These are phyloP conservation scores for Porcisia deanei DNA, from an alignment of 208 protist genomes.

Conservation along the genomic window DNA sequence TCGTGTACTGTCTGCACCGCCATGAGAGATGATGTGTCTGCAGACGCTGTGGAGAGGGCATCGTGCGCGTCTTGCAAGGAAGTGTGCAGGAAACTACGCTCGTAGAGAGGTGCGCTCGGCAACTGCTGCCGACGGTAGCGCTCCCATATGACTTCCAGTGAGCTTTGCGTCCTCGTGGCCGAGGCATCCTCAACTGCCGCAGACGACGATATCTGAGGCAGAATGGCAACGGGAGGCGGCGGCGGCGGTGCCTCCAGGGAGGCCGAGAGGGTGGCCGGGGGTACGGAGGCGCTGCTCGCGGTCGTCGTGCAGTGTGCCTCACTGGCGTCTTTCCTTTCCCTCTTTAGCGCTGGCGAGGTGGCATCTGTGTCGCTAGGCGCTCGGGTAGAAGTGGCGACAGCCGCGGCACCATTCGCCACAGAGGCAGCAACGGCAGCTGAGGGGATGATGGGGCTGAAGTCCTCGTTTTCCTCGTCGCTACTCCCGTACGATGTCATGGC, in stretches of 20 bases:
- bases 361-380: not conserved
- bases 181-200: not conserved
- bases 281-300: not conserved
- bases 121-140: constrained; percentile 32
- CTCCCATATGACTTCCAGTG: constrained; percentile 18
- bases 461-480: constrained; percentile 49
- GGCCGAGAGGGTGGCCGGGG: not conserved
- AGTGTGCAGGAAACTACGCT: constrained; percentile 68
- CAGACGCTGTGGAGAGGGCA: not conserved
- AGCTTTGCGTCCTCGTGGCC: not conserved
- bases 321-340: constrained; percentile 3
- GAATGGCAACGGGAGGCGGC: not conserved
- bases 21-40: not conserved
- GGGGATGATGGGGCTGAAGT: constrained; percentile 63
- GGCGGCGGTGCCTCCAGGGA: not conserved
- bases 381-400: not conserved
- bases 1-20: constrained; percentile 35
- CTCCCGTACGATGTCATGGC: constrained; percentile 6
- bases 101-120: constrained; percentile 49
- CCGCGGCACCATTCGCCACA: not conserved
- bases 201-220: not conserved
- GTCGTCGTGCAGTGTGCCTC: not conserved
- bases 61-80: constrained; percentile 30
- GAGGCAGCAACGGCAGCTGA: constrained; percentile 12
- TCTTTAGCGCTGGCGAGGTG: constrained; percentile 5